phyloP scores from a whole-genome alignment of 2,329 filamentous ascomycete species.

The Bipolaris cookei region DNA sequence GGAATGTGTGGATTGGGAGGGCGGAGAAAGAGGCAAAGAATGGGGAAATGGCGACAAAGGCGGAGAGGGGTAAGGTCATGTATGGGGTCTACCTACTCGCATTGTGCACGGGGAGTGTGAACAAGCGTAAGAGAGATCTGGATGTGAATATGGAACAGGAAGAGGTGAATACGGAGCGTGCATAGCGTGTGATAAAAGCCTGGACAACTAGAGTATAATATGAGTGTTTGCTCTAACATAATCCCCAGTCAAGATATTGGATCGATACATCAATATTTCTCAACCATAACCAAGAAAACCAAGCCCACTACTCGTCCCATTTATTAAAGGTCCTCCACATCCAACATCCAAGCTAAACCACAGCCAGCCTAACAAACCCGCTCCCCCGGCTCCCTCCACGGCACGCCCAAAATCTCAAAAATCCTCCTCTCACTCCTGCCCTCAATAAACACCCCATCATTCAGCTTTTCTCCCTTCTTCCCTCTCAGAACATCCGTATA shows the following conservation, averaged over 20 bases:
- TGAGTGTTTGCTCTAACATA: neutral
- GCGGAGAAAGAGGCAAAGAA: conserved; percentile 20
- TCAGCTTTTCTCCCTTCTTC: conserved; percentile 63
- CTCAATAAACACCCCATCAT: conserved; percentile 74
- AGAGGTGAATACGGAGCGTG: conserved; percentile 1
- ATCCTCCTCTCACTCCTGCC: conserved; percentile 77
- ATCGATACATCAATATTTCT: neutral
- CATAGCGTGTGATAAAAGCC: neutral
- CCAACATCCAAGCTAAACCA: neutral
- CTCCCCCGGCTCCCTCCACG: conserved; percentile 69
- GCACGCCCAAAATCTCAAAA: conserved; percentile 81
- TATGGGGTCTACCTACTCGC: conserved; percentile 27
- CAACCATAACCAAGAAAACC: neutral
- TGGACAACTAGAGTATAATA: neutral
- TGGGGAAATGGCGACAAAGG: conserved; percentile 9
- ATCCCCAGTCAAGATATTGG: neutral
- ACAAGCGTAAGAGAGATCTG: conserved; percentile 22
- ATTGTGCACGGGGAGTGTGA: conserved; percentile 18
- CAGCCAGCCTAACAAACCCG: conserved; percentile 32
- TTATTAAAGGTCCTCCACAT: neutral
- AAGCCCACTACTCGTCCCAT: neutral
- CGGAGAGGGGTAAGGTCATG: conserved; percentile 29
- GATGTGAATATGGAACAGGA: conserved; percentile 21
- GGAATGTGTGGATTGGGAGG: conserved; percentile 60
- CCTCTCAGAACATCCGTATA: conserved; percentile 73